These are phyloP conservation scores for Coelastrella sp. DNA, from an alignment of 139 green algal species.

Conservation along the genomic window DNA sequence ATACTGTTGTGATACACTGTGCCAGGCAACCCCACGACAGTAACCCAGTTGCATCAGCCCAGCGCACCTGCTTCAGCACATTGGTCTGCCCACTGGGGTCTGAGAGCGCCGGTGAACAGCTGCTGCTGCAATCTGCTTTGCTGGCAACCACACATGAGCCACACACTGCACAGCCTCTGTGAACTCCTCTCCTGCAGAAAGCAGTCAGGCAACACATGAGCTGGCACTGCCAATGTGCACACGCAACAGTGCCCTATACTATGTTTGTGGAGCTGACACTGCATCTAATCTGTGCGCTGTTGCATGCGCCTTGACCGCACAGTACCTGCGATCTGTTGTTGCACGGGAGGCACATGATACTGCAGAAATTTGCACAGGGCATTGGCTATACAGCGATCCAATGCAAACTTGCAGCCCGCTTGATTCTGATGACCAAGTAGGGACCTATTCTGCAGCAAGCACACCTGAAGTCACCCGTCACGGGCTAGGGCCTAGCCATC, in stretches of 20 bases:
- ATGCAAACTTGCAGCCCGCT: no score
- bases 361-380: no score
- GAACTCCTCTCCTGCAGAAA: slow-evolving; percentile 86
- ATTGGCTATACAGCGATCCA: no score
- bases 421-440: no score
- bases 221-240: not conserved
- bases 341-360: no score
- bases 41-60: not conserved
- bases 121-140: slow-evolving; percentile 59
- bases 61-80: slow-evolving; percentile 60
- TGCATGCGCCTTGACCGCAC: no score
- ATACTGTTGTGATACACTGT: not conserved
- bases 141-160: slow-evolving; percentile 89
- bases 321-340: no score
- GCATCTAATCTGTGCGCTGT: no score
- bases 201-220: not conserved
- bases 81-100: slow-evolving; percentile 73
- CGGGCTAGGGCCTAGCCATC: no score
- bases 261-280: no score
- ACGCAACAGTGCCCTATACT: not conserved
- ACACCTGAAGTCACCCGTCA: no score
- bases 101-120: slow-evolving; percentile 48
- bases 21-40: not conserved
- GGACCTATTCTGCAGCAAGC: no score
- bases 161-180: slow-evolving; percentile 74